Percentiles rank a stretch among this genome's conserved stretches.
These are phyloP conservation scores for Neurospora sublineolata DNA, from an alignment of 495 filamentous ascomycete genomes.

Conservation along the genomic window DNA sequence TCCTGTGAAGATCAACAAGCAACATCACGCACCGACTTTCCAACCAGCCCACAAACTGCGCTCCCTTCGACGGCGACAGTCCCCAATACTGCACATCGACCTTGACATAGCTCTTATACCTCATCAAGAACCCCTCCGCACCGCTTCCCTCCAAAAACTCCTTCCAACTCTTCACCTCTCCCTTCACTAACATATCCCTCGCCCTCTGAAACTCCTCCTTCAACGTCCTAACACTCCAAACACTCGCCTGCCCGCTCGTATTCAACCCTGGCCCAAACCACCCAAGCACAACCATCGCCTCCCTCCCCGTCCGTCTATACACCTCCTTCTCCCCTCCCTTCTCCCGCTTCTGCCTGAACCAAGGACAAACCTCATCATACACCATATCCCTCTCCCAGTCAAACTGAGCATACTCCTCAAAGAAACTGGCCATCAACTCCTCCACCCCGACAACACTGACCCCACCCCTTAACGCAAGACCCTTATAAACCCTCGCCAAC, in stretches of 20 bases:
- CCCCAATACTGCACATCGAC: constrained; percentile 49
- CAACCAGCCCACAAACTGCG: constrained; percentile 40
- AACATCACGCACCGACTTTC: constrained; percentile 40
- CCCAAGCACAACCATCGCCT: constrained; percentile 45
- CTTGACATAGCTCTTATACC: constrained; percentile 37
- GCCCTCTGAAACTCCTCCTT: constrained; percentile 38
- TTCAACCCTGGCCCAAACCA: constrained; percentile 43
- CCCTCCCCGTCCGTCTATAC: constrained; percentile 8
- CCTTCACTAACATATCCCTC: not conserved
- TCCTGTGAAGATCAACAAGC: constrained; percentile 40
- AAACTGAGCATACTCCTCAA: constrained; percentile 45
- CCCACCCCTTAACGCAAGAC: constrained; percentile 17
- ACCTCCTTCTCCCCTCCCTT: not conserved
- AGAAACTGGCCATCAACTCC: constrained; percentile 41
- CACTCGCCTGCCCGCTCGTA: constrained; percentile 37
- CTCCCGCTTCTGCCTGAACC: not conserved
- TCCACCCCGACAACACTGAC: constrained; percentile 18
- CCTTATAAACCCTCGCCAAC: constrained; percentile 41
- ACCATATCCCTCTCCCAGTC: constrained; percentile 37
- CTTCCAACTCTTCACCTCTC: not conserved
- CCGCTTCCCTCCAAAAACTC: not conserved
- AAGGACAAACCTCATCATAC: constrained; percentile 26
- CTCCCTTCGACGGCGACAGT: constrained; percentile 30
- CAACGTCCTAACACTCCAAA: constrained; percentile 34
- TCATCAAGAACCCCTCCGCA: constrained; percentile 31